These are phyloP conservation scores for Lolium multiflorum DNA, from an alignment of 176 grass and related monocot genomes.

Conservation along the genomic window DNA sequence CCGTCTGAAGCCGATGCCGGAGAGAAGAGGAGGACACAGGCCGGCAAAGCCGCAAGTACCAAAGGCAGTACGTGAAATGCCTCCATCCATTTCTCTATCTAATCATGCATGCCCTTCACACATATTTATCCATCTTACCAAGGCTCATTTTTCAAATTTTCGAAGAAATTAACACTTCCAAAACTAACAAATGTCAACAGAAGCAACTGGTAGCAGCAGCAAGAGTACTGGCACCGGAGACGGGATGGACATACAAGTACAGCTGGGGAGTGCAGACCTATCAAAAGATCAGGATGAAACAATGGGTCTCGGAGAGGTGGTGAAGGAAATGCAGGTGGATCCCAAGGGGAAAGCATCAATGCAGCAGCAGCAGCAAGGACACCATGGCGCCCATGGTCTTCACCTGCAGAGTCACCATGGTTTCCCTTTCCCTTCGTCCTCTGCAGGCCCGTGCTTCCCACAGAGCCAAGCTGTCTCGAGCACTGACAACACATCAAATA, in stretches of 20 bases:
- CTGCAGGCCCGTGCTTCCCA: constrained; percentile 53
- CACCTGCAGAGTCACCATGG: constrained; percentile 49
- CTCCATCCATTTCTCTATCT: background rate
- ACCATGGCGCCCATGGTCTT: constrained; percentile 34
- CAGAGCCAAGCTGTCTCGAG: constrained; percentile 50
- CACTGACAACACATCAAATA: constrained; percentile 56
- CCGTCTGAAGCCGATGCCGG: constrained; percentile 53
- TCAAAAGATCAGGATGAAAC: constrained; percentile 56
- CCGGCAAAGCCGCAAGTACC: constrained; percentile 45
- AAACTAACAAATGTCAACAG: constrained; percentile 42
- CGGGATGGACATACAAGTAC: constrained; percentile 43
- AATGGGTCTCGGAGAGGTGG: constrained; percentile 61
- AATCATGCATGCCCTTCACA: background rate
- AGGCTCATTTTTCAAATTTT: background rate
- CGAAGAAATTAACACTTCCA: background rate
- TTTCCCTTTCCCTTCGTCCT: constrained; percentile 58
- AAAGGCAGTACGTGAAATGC: constrained; percentile 56
- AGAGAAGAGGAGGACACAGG: constrained; percentile 55
- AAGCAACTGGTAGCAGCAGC: constrained; percentile 58
- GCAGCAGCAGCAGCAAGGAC: constrained; percentile 47
- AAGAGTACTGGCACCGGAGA: constrained; percentile 48
- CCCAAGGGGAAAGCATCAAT: constrained; percentile 64
- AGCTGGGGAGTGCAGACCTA: constrained; percentile 46
- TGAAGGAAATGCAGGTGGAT: constrained; percentile 60
- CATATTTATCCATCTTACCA: background rate